Percentiles rank a stretch among this genome's conserved stretches.
Conservation (phyloP, 345 rosid genomes). For the Linum trigynum region DNA sequence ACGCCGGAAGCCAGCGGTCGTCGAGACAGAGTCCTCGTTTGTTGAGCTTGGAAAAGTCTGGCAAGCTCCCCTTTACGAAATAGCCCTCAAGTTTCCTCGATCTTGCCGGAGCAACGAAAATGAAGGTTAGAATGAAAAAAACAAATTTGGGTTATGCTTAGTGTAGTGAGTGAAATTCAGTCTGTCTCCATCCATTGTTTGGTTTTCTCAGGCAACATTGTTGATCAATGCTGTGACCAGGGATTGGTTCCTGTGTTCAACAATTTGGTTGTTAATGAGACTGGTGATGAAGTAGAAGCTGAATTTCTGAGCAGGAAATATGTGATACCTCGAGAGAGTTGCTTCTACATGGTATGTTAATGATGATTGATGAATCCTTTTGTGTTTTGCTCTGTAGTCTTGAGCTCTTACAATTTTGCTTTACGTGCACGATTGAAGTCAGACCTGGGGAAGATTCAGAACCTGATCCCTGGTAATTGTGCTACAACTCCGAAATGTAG, state of each 20-base stretch:
- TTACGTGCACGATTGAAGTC: constrained; percentile 42
- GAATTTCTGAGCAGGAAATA: constrained; percentile 40
- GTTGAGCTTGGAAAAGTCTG: constrained; percentile 61
- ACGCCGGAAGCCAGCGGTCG: not conserved
- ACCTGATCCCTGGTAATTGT: constrained; percentile 66
- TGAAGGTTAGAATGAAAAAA: constrained; percentile 19
- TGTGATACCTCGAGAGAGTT: constrained; percentile 51
- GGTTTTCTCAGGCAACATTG: constrained; percentile 21
- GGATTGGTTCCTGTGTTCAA: constrained; percentile 45
- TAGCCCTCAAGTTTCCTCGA: constrained; percentile 31
- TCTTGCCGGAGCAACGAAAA: constrained; percentile 10
- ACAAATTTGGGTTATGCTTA: not conserved
- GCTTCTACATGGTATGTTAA: constrained; percentile 68
- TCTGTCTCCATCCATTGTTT: not conserved
- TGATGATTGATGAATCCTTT: too few relatives aligned
- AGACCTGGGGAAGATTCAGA: constrained; percentile 69
- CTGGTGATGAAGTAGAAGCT: constrained; percentile 50
- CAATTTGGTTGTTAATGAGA: constrained; percentile 48
- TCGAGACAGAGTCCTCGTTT: constrained; percentile 33
- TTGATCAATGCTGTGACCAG: constrained; percentile 17
- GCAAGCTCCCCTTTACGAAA: constrained; percentile 72
- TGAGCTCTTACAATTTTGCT: constrained; percentile 14
- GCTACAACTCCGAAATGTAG: not conserved
- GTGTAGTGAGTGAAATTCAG: not conserved
- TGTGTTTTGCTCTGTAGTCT: not conserved